Percentiles rank a stretch among this genome's conserved stretches.
phyloP scores from a whole-genome alignment of 805 yeast species.

The Kregervanrija pseudodelftensis region DNA sequence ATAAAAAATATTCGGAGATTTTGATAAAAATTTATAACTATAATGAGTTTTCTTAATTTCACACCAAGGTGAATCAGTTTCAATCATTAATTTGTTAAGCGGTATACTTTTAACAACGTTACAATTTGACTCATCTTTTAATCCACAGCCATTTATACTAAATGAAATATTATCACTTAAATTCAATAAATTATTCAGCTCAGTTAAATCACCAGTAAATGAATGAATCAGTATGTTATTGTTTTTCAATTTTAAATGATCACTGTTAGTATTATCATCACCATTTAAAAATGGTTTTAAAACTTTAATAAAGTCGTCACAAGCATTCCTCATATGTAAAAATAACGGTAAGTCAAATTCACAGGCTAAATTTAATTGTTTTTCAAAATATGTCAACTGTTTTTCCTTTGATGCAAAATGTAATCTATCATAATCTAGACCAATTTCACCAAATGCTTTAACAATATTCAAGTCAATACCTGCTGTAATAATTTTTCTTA shows the following conservation, averaged over 20 bases:
- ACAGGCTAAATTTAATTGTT: slow-evolving; percentile 63
- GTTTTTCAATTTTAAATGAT: slow-evolving; percentile 24
- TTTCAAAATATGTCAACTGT: slow-evolving; percentile 61
- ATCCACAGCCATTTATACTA: slow-evolving; percentile 90
- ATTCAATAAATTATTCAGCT: slow-evolving; percentile 48
- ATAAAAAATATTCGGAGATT: slow-evolving; percentile 50
- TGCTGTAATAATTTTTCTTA: slow-evolving; percentile 41
- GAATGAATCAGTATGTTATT: slow-evolving; percentile 85
- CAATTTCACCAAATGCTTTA: slow-evolving; percentile 90
- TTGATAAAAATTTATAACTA: slow-evolving; percentile 48
- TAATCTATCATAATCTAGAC: slow-evolving; percentile 88
- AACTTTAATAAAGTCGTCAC: slow-evolving; percentile 66
- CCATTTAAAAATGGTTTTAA: slow-evolving; percentile 54
- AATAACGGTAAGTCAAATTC: slow-evolving; percentile 68
- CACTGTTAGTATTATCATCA: slow-evolving; percentile 23
- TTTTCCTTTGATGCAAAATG: slow-evolving; percentile 63
- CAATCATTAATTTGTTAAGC: slow-evolving; percentile 61
- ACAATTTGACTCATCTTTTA: slow-evolving; percentile 69
- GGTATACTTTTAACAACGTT: slow-evolving; percentile 66
- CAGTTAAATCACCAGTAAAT: slow-evolving; percentile 75
- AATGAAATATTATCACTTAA: slow-evolving; percentile 39
- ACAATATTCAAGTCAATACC: slow-evolving; percentile 49
- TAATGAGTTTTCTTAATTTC: slow-evolving; percentile 83
- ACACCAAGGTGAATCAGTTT: slow-evolving; percentile 99
- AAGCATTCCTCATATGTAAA: slow-evolving; percentile 82